Conservation (phyloP, 257 asterid species). For the Nicotiana tomentosiformis region DNA sequence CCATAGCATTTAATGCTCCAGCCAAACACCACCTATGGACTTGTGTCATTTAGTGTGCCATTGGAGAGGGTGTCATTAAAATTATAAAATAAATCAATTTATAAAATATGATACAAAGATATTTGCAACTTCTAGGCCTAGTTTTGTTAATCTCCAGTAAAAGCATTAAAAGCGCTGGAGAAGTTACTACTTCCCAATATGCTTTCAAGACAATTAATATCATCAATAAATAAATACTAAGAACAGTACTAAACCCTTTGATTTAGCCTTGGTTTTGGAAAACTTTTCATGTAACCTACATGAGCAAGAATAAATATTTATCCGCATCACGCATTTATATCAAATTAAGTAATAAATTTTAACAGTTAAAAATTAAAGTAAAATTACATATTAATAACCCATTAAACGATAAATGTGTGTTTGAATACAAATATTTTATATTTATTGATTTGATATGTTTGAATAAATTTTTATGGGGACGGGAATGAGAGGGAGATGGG, state of each 20-base stretch:
- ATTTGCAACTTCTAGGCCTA: slow-evolving; percentile 24
- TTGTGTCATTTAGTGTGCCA: slow-evolving; percentile 39
- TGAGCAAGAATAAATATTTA: no score
- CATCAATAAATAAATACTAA: slow-evolving; percentile 2
- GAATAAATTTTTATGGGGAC: not conserved
- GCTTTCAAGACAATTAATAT: not conserved
- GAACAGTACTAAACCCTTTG: slow-evolving; percentile 28
- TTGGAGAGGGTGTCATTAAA: slow-evolving; percentile 31
- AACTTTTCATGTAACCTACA: not conserved
- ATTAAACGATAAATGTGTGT: no score
- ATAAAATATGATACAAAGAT: slow-evolving; percentile 11
- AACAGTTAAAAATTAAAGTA: no score
- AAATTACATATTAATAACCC: no score
- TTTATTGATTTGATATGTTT: no score
- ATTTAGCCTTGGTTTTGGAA: slow-evolving; percentile 79
- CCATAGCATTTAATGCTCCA: slow-evolving; percentile 32
- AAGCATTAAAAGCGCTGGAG: slow-evolving; percentile 39
- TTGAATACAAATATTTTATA: no score
- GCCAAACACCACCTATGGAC: slow-evolving; percentile 38
- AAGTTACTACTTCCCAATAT: slow-evolving; percentile 44
- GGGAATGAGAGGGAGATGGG: slow-evolving; percentile 15
- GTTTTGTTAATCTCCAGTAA: slow-evolving; percentile 23
- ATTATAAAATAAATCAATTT: not conserved
- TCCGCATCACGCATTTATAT: no score
- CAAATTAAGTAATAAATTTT: no score